Base-by-base conservation (phyloP, 345 rosid species). In the Eucalyptus albens region DNA sequence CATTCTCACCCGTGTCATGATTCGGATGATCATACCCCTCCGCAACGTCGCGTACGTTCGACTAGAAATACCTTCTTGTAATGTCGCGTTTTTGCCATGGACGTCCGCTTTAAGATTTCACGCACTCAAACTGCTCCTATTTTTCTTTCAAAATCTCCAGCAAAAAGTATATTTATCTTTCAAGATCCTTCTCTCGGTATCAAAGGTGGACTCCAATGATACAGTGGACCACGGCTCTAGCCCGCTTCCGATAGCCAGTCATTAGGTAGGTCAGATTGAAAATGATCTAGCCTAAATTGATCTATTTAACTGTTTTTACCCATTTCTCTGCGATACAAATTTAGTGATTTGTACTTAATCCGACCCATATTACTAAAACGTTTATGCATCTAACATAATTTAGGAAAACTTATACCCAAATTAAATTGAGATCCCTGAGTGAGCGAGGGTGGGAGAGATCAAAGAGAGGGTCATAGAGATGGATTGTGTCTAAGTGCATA, bases 211-310 rank as follows among this genome's bases (percentile, higher is more conserved):
- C 80, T 69, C 24, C 82, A 72, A 65, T n/a, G 37, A 4, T 15
- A 65, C 5, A n/a, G 11, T 15, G 9, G 11, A 65, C 10, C 37
- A 65, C 5, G 1, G 2, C 8, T 12, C 31, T 60, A 26, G 8
- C 31, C 8, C 2, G 0, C 69, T 24, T 56, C 1, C 6, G 1
- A 24, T 9, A 24, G 27, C 3, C 3, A 56, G 6, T 24, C 6
- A 24, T 4, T 24, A 22, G 62, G 13, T 22, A 56, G 13, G 13
- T 56, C 0, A 6, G 0, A 1, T 56, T 10, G 29, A 56, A 56
- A 56, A 56, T 22, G 29, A 56, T 56, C 4, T 22, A 26, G 14
- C 62, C 2, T 26, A 22, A 56, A 24, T 56, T 56, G 29, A 56
- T 22, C 1, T 11, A 53, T 53, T 53, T 53, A 53, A 53, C 5